phyloP scores from a whole-genome alignment of 1,284 basidiomycete species.

The Ceratobasidium sp. region DNA sequence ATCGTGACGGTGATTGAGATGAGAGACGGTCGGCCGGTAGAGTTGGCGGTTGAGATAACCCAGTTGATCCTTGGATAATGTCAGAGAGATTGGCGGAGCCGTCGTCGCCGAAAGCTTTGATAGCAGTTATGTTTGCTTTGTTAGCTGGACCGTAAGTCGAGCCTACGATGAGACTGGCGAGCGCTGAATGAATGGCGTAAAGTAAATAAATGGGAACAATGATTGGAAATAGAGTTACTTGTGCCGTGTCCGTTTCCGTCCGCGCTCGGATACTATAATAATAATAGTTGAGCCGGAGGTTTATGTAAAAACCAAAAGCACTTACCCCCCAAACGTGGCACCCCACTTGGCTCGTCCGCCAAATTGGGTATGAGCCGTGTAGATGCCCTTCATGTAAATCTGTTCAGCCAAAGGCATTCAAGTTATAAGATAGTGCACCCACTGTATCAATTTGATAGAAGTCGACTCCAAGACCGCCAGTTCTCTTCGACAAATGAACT shows the following conservation, averaged over 20 bases:
- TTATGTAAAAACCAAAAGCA: neutral
- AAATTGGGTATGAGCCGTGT: conserved; percentile 26
- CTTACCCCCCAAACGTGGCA: neutral
- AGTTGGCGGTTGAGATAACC: conserved; percentile 4
- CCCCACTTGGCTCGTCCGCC: conserved; percentile 36
- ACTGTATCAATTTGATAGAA: conserved; percentile 35
- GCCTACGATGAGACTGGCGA: conserved; percentile 11
- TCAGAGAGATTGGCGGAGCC: conserved; percentile 25
- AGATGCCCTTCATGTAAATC: conserved; percentile 21
- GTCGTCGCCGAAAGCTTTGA: conserved; percentile 15
- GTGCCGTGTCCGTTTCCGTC: conserved; percentile 39
- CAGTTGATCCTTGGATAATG: conserved; percentile 35
- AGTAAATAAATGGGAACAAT: neutral
- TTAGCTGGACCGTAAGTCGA: conserved; percentile 18
- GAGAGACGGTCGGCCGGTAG: conserved; percentile 14
- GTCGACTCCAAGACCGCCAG: conserved; percentile 18
- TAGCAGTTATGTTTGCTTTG: conserved; percentile 21
- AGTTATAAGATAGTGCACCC: neutral
- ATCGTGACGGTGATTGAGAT: neutral
- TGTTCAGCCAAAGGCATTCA: too few species aligned
- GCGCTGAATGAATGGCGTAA: neutral
- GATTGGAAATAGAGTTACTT: neutral
- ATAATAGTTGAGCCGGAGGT: too few species aligned
- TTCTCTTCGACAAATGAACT: neutral
- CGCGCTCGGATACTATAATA: neutral